A percentile compares a stretch with the other conserved stretches of the same genome.
Evolutionary conservation across 2,329 filamentous ascomycete genomes (phyloP).

Genomic region (Nothophaeocryptopus gaeumannii): DNA sequence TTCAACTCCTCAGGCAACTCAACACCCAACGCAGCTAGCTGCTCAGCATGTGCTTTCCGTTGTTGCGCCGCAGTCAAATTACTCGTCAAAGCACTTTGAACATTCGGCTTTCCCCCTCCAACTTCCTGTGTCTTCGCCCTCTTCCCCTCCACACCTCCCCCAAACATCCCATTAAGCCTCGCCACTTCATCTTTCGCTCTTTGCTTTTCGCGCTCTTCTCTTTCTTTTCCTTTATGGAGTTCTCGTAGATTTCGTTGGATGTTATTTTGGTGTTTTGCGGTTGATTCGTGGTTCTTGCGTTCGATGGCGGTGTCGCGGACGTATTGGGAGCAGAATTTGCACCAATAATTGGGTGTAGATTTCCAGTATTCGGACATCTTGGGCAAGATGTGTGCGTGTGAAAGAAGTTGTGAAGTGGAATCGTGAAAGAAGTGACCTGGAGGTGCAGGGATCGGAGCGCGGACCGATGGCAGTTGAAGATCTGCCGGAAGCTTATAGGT

Average conservation of each 20-base stretch:
- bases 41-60: constrained; percentile 78
- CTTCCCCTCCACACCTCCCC: constrained; percentile 36
- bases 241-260: constrained; percentile 88
- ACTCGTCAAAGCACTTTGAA: not conserved
- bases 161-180: constrained; percentile 74
- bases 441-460: too few species aligned
- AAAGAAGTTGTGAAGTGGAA: too few species aligned
- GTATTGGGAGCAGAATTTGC: constrained; percentile 89
- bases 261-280: constrained; percentile 52
- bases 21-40: constrained; percentile 84
- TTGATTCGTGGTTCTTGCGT: constrained; percentile 52
- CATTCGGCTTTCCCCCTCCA: constrained; percentile 28
- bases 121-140: constrained; percentile 35
- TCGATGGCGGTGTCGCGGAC: constrained; percentile 92
- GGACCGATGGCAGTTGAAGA: too few species aligned
- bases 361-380: constrained; percentile 98
- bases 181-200: constrained; percentile 78
- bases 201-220: constrained; percentile 76
- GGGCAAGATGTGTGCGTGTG: not conserved
- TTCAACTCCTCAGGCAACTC: constrained; percentile 75
- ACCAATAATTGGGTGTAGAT: constrained; percentile 95
- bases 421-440: too few species aligned
- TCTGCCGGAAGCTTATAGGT: too few species aligned
- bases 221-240: constrained; percentile 79
- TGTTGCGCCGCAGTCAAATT: constrained; percentile 59